Base-by-base conservation (phyloP, 768 basidiomycete species). In the Leccinum disarticulatum region DNA sequence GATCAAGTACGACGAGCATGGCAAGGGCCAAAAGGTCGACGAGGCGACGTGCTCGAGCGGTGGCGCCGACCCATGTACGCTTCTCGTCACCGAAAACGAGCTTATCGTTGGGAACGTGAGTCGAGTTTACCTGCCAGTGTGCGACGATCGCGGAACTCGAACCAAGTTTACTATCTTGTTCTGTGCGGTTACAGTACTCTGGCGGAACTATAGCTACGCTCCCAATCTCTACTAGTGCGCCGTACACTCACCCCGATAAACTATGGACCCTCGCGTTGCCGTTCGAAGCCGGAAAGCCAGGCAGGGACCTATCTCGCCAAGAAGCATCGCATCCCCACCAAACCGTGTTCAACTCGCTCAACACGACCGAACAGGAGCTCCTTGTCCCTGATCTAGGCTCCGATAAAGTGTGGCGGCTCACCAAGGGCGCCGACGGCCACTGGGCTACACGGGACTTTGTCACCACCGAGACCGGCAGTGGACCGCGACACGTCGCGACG, bases 241-340 rank as follows among this genome's bases (percentile, higher is more conserved):
- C 85, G 6, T 81, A 81, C 65, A 68, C 87, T 15, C 69, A 70
- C 9, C 64, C 74, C 0, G 57, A 74, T 6, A 58, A 70, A 10
- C 65, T 78, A 6, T 72, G 70, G 38, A 75, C 69, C 7, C 65
- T 83, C 30, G 69, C 76, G 48, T 46, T 74, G 25, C 69, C 73
- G 2, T 79, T 91, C 50, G 69, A 69, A 28, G 33, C 27, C 15
- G 64, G 67, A 14, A 85, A 83, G 1, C 76, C 78, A 0, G 90
- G 92, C 1, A 90, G 90, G 1, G 80, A 90, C 68, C 66, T 69
- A 6, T 80, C 81, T 19, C 81, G 93, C 35, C 93, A 95, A 69
- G 82, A 85, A 57, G 72, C 76, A 6, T 80, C 91, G 4, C 93
- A 95, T 68, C 88, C 90, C 0, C 93, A 94, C 74, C 88, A 93